Evolutionary conservation across 164 flowering plant genomes (phyloP).

Genomic region (Piper longum): DNA sequence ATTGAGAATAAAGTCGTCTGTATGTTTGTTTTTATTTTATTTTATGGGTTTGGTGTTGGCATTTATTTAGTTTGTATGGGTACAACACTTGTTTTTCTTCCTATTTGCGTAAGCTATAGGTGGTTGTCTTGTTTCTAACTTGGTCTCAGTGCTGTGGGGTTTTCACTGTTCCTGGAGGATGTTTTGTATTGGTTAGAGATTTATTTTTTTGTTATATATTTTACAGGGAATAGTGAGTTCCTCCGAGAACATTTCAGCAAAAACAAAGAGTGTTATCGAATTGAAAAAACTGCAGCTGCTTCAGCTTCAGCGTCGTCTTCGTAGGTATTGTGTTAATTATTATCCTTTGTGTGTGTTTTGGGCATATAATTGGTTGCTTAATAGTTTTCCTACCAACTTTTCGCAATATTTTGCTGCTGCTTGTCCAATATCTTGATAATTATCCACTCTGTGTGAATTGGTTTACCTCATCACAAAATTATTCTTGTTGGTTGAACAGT

Average conservation of each 20-base stretch:
- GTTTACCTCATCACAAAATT: conserved; percentile 3
- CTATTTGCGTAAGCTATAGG: neutral
- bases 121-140: neutral
- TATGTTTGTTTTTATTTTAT: too few species aligned
- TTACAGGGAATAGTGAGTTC: conserved; percentile 78
- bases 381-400: neutral
- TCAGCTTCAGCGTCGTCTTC: conserved; percentile 76
- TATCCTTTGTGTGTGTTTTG: too few species aligned
- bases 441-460: neutral
- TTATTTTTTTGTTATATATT: neutral
- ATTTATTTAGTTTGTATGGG: too few species aligned
- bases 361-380: neutral
- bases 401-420: neutral
- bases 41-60: too few species aligned
- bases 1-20: too few species aligned
- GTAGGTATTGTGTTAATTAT: conserved; percentile 32
- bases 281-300: conserved; percentile 89
- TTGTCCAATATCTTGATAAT: neutral
- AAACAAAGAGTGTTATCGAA: conserved; percentile 94
- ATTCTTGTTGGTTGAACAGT: conserved; percentile 29
- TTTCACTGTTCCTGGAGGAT: neutral
- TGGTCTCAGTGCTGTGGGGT: too few species aligned
- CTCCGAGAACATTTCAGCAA: conserved; percentile 79
- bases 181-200: neutral
- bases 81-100: too few species aligned